phyloP scores from a whole-genome alignment of 495 filamentous ascomycete species.

The Lasiosphaeria miniovina region DNA sequence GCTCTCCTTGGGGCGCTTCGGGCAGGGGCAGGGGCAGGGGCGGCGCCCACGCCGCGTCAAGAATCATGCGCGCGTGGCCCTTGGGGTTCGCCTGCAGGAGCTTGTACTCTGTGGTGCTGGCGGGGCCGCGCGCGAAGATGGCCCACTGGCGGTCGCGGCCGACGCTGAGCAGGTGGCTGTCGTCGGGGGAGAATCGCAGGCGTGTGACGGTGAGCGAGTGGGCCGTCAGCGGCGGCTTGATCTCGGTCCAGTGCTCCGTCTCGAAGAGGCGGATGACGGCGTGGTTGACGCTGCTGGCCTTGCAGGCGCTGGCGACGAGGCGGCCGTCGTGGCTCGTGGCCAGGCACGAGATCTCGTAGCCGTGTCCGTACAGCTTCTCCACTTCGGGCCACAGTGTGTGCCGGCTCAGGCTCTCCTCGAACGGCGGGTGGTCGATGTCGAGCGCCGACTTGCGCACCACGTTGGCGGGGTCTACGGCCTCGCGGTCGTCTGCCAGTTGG shows the following conservation, averaged over 20 bases:
- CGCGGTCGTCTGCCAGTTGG: conserved; percentile 32
- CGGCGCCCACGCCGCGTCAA: conserved; percentile 80
- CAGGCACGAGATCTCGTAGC: conserved; percentile 93
- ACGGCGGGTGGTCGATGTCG: conserved; percentile 65
- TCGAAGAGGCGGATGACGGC: conserved; percentile 91
- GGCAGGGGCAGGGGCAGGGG: background rate
- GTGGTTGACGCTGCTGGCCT: conserved; percentile 87
- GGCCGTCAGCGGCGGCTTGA: conserved; percentile 73
- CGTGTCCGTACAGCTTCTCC: conserved; percentile 97
- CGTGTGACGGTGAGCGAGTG: conserved; percentile 83
- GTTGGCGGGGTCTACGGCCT: conserved; percentile 41
- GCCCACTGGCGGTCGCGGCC: conserved; percentile 90
- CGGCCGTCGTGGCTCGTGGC: conserved; percentile 71
- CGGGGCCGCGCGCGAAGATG: conserved; percentile 58
- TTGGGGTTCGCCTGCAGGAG: conserved; percentile 66
- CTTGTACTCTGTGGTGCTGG: conserved; percentile 45
- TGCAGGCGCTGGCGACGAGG: conserved; percentile 88
- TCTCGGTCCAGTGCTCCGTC: conserved; percentile 79
- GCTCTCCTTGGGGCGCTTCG: background rate
- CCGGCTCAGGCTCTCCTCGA: conserved; percentile 84
- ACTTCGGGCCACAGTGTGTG: conserved; percentile 94
- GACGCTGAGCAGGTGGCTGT: conserved; percentile 75
- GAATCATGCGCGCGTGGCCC: conserved; percentile 86
- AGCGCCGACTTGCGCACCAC: conserved; percentile 43
- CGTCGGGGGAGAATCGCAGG: conserved; percentile 73